phyloP scores from a whole-genome alignment of 257 asterid species.

The Jacaranda mimosifolia region DNA sequence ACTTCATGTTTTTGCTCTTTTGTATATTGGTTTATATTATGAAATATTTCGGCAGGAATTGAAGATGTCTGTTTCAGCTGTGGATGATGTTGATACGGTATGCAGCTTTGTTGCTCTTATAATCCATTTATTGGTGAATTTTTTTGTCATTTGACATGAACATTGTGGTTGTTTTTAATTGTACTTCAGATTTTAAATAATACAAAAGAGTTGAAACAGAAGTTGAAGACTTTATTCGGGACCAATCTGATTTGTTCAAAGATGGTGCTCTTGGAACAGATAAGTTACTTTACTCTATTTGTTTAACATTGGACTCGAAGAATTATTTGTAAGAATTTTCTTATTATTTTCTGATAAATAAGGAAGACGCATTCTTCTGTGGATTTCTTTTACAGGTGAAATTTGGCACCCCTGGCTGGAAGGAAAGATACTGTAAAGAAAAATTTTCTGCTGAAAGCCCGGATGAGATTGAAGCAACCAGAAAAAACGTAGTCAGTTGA shows the following conservation, averaged over 20 bases:
- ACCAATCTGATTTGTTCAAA: slow-evolving; percentile 48
- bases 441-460: slow-evolving; percentile 52
- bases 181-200: slow-evolving; percentile 46
- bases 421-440: slow-evolving; percentile 55
- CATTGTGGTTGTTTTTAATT: neutral
- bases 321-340: neutral
- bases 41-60: slow-evolving; percentile 11
- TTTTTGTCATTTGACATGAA: too few relatives aligned
- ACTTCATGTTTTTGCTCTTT: neutral
- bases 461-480: slow-evolving; percentile 43
- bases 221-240: slow-evolving; percentile 36
- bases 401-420: slow-evolving; percentile 54
- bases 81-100: slow-evolving; percentile 25
- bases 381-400: slow-evolving; percentile 49
- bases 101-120: neutral
- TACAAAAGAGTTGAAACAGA: slow-evolving; percentile 49
- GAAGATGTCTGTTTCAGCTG: slow-evolving; percentile 22
- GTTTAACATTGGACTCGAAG: neutral
- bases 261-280: slow-evolving; percentile 47
- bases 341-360: neutral
- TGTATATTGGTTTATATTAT: neutral
- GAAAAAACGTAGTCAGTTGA: slow-evolving; percentile 53
- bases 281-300: slow-evolving; percentile 32
- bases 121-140: neutral
- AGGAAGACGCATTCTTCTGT: neutral